phyloP scores from a whole-genome alignment of 1,139 yeast species.

The Suhomyces guaymorum region DNA sequence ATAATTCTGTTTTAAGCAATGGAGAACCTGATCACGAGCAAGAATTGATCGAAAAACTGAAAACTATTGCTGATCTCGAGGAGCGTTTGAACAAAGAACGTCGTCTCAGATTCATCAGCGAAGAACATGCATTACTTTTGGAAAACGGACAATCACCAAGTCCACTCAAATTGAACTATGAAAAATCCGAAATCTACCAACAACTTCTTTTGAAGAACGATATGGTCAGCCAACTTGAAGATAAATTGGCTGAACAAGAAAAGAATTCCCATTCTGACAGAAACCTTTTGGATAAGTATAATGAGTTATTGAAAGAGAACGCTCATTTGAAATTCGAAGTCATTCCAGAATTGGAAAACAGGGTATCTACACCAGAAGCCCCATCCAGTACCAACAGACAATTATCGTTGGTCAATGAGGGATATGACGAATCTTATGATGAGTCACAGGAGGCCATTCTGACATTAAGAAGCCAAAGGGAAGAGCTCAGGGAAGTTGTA shows the following conservation, averaged over 20 bases:
- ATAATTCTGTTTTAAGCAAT: slow-evolving; percentile 1
- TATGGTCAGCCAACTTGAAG: slow-evolving; percentile 43
- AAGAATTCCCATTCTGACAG: slow-evolving; percentile 20
- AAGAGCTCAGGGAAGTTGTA: slow-evolving; percentile 58
- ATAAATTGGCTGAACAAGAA: slow-evolving; percentile 39
- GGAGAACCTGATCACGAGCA: slow-evolving; percentile 17
- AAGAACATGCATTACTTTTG: slow-evolving; percentile 60
- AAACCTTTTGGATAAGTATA: slow-evolving; percentile 37
- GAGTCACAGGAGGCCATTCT: slow-evolving; percentile 33
- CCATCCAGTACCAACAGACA: slow-evolving; percentile 21
- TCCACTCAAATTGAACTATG: slow-evolving; percentile 56
- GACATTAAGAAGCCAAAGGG: slow-evolving; percentile 52
- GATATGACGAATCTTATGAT: slow-evolving; percentile 18
- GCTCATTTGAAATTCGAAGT: slow-evolving; percentile 42
- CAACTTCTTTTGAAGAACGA: slow-evolving; percentile 52
- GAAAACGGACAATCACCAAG: slow-evolving; percentile 59
- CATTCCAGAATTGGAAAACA: slow-evolving; percentile 46
- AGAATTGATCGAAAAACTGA: slow-evolving; percentile 45
- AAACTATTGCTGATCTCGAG: slow-evolving; percentile 50
- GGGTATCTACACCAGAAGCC: slow-evolving; percentile 6
- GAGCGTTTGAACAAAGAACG: slow-evolving; percentile 65
- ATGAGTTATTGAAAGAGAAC: slow-evolving; percentile 43
- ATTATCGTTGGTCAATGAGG: slow-evolving; percentile 22
- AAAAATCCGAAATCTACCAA: slow-evolving; percentile 53
- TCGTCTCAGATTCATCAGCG: slow-evolving; percentile 63